Evolutionary conservation across 495 filamentous ascomycete genomes (phyloP).

Genomic region (Thozetella sp.): DNA sequence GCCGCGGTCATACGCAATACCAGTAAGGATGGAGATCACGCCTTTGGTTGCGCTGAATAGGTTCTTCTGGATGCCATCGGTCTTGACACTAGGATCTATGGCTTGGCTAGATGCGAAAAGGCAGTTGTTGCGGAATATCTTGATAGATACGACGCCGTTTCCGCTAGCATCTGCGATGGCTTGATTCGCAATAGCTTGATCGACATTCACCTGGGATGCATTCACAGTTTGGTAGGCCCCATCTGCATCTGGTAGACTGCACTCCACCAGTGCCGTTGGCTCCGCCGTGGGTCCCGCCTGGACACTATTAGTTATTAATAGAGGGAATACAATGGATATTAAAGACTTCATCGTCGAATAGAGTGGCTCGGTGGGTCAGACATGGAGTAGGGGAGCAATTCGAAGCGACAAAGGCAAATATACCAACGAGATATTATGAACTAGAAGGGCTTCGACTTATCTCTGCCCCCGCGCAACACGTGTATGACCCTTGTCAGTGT

Average conservation of each 20-base stretch:
- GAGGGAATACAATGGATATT: too few species aligned
- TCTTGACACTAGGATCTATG: neutral
- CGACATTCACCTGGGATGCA: neutral
- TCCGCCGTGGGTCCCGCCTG: too few species aligned
- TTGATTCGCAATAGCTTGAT: neutral
- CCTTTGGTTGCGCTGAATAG: neutral
- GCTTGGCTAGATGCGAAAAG: neutral
- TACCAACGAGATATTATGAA: too few species aligned
- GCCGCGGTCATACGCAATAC: neutral
- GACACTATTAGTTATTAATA: too few species aligned
- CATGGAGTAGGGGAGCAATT: too few species aligned
- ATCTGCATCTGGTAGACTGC: neutral
- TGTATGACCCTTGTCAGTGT: too few species aligned
- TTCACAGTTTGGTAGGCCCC: neutral
- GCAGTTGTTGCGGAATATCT: conserved; percentile 2
- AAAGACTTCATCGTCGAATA: too few species aligned
- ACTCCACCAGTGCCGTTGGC: too few species aligned
- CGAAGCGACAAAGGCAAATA: too few species aligned
- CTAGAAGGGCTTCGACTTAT: too few species aligned
- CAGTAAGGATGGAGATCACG: neutral
- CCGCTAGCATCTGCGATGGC: neutral
- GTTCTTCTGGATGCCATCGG: neutral
- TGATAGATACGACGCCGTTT: neutral
- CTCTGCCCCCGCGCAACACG: too few species aligned
- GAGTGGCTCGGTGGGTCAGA: too few species aligned